Evolutionary conservation across 768 basidiomycete species (phyloP).

Genomic region (Fomitopsis serialis): DNA sequence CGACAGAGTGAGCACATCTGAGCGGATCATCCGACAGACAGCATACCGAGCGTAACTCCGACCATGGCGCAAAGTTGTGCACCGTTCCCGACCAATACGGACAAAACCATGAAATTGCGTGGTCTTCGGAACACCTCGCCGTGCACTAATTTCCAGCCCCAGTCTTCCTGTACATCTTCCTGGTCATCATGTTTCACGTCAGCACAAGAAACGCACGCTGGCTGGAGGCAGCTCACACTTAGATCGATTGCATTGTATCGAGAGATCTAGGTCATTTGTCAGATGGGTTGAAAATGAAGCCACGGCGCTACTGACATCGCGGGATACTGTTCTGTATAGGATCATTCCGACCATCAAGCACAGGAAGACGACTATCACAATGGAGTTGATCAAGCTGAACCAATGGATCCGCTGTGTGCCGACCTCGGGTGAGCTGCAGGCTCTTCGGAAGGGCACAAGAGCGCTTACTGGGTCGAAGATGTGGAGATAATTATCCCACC

Average conservation of each 20-base stretch:
- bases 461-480: conserved; percentile 68
- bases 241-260: conserved; percentile 95
- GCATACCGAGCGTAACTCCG: conserved; percentile 73
- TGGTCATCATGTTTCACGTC: conserved; percentile 21
- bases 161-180: conserved; percentile 97
- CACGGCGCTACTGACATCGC: conserved; percentile 57
- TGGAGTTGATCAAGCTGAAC: conserved; percentile 91
- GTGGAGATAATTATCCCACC: conserved; percentile 96
- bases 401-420: conserved; percentile 74
- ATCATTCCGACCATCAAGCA: conserved; percentile 94
- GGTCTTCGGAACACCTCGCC: conserved; percentile 94
- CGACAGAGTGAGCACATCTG: not conserved
- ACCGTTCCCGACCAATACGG: conserved; percentile 89
- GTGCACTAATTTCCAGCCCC: conserved; percentile 97
- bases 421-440: not conserved
- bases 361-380: conserved; percentile 88
- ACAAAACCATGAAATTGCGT: conserved; percentile 65
- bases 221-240: conserved; percentile 46
- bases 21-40: not conserved
- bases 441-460: not conserved
- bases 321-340: conserved; percentile 76
- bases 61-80: conserved; percentile 84
- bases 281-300: not conserved
- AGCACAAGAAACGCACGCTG: conserved; percentile 4
- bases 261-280: conserved; percentile 49